Base-by-base conservation (phyloP, 1,284 basidiomycete genomes). In the Earliella scabrosa region DNA sequence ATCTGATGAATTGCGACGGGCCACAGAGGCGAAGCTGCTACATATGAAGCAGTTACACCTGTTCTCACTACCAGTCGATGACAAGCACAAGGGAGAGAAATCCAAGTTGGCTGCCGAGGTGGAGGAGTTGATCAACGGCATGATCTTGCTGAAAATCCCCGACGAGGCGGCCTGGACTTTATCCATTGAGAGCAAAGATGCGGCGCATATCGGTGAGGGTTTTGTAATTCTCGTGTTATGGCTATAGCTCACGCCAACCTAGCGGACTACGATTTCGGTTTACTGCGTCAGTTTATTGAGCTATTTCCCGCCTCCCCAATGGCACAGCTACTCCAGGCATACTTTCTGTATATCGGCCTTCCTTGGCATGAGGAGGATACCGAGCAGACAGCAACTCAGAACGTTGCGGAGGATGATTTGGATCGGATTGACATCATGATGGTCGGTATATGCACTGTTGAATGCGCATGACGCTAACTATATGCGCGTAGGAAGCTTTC, bases 111-210 rank as follows among this genome's bases (percentile, higher is more conserved):
- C 83, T 2, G 69, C 74, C n/a, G 86, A 92, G 61, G 76, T 96
- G 4, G 80, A 90, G 47, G 81, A 83, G 6, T 74, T 96, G 45
- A 80, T 91, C 1, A 75, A 81, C 16, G 94, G 92, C 2, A 82
- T 86, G 45, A 83, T 96, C 10, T 73, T 94, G 6, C 76, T 97
- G 27, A 77, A 79, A 27, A 80, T 94, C n/a, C 81, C 85, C 0
- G 87, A 96, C 64, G 86, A 90, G 61, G 64, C 88, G 14, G 92
- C 92, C 0, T 97, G 95, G 95, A 80, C 74, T 31, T 72, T 93
- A 18, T 86, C 81, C 59, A 77, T 98, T 38, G 93, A 98, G 66
- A 85, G 87, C 64, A 83, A 78, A 45, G 88, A 98, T 67, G 79
- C 78, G 41, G 82, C 82, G n/a, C 79, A 78, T 8, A 78, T 93